These are phyloP conservation scores for Stachybotrys chlorohalonatus DNA, from an alignment of 2,329 filamentous ascomycete genomes.

Conservation along the genomic window DNA sequence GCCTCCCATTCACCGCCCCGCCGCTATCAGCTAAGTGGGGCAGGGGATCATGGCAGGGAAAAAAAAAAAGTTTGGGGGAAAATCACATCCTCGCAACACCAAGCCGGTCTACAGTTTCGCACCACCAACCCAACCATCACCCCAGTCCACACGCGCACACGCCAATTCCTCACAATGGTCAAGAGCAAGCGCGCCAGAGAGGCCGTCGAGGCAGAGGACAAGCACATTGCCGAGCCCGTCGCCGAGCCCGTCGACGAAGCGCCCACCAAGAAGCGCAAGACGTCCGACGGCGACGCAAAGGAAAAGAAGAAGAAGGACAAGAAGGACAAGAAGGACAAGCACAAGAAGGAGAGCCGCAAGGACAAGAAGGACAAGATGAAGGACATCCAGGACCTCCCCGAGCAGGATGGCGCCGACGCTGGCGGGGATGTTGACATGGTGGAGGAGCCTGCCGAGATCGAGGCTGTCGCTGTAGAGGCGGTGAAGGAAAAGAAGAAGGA, in stretches of 20 bases:
- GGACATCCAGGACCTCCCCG: conserved; percentile 26
- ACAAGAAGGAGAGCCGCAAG: conserved; percentile 23
- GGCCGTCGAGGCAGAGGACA: conserved; percentile 17
- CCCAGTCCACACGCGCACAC: neutral
- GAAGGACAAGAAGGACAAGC: conserved; percentile 24
- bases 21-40: neutral
- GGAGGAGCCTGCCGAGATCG: conserved; percentile 10
- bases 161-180: conserved; percentile 11
- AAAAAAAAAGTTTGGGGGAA: conserved; percentile 1
- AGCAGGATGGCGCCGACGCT: conserved; percentile 17
- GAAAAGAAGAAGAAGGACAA: conserved; percentile 23
- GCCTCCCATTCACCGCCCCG: no score
- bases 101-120: neutral
- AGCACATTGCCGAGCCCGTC: conserved; percentile 6
- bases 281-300: conserved; percentile 10
- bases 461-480: conserved; percentile 2
- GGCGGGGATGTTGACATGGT: conserved; percentile 10
- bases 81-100: neutral
- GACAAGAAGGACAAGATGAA: conserved; percentile 32
- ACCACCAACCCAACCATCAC: neutral
- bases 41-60: neutral
- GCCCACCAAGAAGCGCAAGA: conserved; percentile 27
- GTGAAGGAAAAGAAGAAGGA: conserved; percentile 17
- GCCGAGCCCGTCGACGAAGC: conserved; percentile 9
- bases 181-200: conserved; percentile 32